Evolutionary conservation across 2,329 filamentous ascomycete species (phyloP), one percentile per base, ranked within the genome.

Genomic region (Aspergillus puulaauensis): DNA sequence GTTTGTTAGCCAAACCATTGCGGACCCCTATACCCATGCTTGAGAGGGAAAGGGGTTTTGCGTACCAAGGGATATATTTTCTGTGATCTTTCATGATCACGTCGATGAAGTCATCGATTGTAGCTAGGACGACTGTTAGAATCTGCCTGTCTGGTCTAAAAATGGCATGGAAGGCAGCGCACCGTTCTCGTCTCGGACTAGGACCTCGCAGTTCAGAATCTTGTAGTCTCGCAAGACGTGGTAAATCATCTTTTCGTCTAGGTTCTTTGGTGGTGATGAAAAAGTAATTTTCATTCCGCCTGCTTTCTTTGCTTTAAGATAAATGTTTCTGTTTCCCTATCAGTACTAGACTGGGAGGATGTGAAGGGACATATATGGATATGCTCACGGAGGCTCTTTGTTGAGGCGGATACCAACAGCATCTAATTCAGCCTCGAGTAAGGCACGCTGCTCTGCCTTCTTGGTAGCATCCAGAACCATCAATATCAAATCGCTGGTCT

Each of bases 241-340:
- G 82, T 89, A 96, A 59, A 99, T 83, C 90, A 99, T 96, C 80
- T 96, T 97, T 76, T 99, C 93, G 76, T 99, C 95, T 58, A 99
- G 81, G 59, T 89, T 79, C 75, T 98, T 98, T 4, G 95, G 93
- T 3, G 95, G 90, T 4, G 86, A 79, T 70, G 92, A 88, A 78
- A 99, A 99, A 15, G 90, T 98, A 72, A 99, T 97, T 77, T 99
- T 99, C 91, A 99, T 95, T 59, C 96, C 95, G 56, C 95, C 95
- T 0, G 93, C 92, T 72, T 95, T 96, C 77, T 99, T 99, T 24
- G 82, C 82, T 77, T 99, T 99, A 57, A 99, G 85, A 73, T 98
- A 98, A 75, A 99, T 98, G 75, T 99, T 99, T 35, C 90, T 93
- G 62, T 33, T 35, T 17, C 8, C 24, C 15, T 21, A 15, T 52